Base-by-base conservation (phyloP, 1,284 basidiomycete species). In the Moesziomyces globuligerus region DNA sequence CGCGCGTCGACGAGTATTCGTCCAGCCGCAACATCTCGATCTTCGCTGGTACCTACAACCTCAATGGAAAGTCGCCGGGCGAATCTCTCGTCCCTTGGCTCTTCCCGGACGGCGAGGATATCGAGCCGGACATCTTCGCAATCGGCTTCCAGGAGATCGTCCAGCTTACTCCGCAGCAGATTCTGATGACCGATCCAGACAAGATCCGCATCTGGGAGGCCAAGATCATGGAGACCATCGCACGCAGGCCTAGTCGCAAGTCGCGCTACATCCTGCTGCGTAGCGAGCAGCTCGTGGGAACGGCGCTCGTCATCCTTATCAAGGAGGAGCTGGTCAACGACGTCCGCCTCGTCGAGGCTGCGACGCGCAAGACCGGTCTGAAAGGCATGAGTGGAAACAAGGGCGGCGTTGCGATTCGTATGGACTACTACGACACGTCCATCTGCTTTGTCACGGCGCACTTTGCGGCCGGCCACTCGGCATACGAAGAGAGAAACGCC, bases 391-490 rank as follows among this genome's bases (percentile, higher is more conserved):
- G 92, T 6, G 96, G 96, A 21, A 99, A 98, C 84, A 99, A 85
- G 69, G 84, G 84, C 18, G 94, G 93, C 10, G 92, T 96, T 7
- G 94, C 90, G 3, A 91, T 99, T 71, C 89, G 96, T 20, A 85
- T 99, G 59, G 90, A 97, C 39, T 91, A 92, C 73, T 87, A 90
- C 75, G 93, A 96, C 79, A 91, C 94, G 7, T 90, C 88, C 44
- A 90, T 98, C 76, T 98, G 96, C 84, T 94, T 98, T 84, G 85
- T 99, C 75, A 97, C 95, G 0, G 92, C 92, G 0, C 96, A 98
- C 83, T 87, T 98, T 43, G 94, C 96, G 15, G 94, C 96, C 7
- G 96, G 96, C 4, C 93, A 95, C 76, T 82, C 86, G 7, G 96
- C 95, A 75, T 86, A 92, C 10, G 90, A 91, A 21, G 95, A 98